Conservation (phyloP, 2,329 filamentous ascomycete species). For the Phialophora expanda region DNA sequence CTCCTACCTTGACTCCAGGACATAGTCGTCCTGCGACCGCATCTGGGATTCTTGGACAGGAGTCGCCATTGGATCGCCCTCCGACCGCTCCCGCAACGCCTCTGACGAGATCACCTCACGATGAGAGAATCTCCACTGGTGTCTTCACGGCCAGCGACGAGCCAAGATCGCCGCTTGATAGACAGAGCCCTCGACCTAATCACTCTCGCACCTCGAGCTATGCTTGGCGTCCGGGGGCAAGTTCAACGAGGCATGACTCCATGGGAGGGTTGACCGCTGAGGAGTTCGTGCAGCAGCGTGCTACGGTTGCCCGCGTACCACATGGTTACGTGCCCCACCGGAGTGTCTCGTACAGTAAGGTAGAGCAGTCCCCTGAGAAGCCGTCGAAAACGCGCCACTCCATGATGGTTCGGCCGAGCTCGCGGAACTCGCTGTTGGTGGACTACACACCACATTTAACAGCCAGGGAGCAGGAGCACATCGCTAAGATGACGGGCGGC, state of each 20-base stretch:
- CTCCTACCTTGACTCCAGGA: constrained; percentile 60
- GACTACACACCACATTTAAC: constrained; percentile 69
- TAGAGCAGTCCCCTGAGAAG: constrained; percentile 37
- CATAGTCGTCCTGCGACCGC: constrained; percentile 62
- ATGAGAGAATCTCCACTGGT: constrained; percentile 21
- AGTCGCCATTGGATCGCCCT: constrained; percentile 30
- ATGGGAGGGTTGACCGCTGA: constrained; percentile 72
- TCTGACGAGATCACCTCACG: constrained; percentile 14
- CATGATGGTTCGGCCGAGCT: constrained; percentile 41
- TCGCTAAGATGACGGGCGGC: constrained; percentile 79
- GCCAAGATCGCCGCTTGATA: constrained; percentile 21
- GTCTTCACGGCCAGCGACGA: constrained; percentile 20
- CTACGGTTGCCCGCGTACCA: constrained; percentile 59
- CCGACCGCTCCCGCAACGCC: constrained; percentile 27
- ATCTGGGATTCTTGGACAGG: constrained; percentile 50
- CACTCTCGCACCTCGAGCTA: constrained; percentile 57
- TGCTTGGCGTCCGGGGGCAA: constrained; percentile 78
- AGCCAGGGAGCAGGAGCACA: constrained; percentile 84
- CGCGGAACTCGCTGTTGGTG: constrained; percentile 44
- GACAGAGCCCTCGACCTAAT: constrained; percentile 20
- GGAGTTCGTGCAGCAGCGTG: constrained; percentile 81
- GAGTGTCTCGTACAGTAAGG: constrained; percentile 39
- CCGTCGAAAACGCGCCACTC: constrained; percentile 38
- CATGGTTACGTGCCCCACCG: constrained; percentile 49
- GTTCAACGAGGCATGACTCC: constrained; percentile 52